These are phyloP conservation scores for Beauveria pseudobassiana DNA, from an alignment of 2,329 filamentous ascomycete genomes.

Conservation along the genomic window DNA sequence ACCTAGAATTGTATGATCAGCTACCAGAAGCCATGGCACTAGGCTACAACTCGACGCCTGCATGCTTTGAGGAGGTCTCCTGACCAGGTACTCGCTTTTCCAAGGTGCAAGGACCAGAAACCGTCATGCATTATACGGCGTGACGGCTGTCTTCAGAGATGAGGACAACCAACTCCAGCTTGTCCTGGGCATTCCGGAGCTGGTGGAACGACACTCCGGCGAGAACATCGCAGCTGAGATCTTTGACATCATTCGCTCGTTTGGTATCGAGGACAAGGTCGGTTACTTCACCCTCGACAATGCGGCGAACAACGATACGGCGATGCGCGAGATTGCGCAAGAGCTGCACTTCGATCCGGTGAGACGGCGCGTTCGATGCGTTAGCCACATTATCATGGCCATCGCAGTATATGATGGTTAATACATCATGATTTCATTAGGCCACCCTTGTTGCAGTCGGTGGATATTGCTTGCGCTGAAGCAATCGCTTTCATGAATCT, in stretches of 20 bases:
- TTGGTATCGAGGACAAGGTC: background rate
- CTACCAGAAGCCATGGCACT: too few relatives aligned
- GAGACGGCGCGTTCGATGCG: constrained; percentile 6
- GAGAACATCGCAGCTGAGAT: too few relatives aligned
- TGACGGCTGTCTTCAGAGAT: background rate
- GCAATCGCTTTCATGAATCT: background rate
- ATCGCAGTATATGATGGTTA: too few relatives aligned
- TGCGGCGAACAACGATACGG: constrained; percentile 9
- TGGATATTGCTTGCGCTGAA: background rate
- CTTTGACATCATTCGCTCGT: background rate
- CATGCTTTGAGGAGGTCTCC: background rate
- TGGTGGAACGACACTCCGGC: too few relatives aligned
- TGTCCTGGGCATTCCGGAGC: too few relatives aligned
- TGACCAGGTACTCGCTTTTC: background rate
- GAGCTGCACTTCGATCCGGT: background rate
- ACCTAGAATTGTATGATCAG: too few relatives aligned
- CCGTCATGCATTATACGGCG: background rate
- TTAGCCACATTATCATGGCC: constrained; percentile 14
- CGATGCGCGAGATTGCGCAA: background rate
- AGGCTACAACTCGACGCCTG: too few relatives aligned
- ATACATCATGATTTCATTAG: too few relatives aligned
- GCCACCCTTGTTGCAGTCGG: too few relatives aligned
- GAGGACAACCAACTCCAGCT: too few relatives aligned
- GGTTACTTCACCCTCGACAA: constrained; percentile 12
- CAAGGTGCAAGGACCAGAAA: background rate